These are phyloP conservation scores for Xylariaceae sp. DNA, from an alignment of 2,329 filamentous ascomycete genomes.

Conservation along the genomic window DNA sequence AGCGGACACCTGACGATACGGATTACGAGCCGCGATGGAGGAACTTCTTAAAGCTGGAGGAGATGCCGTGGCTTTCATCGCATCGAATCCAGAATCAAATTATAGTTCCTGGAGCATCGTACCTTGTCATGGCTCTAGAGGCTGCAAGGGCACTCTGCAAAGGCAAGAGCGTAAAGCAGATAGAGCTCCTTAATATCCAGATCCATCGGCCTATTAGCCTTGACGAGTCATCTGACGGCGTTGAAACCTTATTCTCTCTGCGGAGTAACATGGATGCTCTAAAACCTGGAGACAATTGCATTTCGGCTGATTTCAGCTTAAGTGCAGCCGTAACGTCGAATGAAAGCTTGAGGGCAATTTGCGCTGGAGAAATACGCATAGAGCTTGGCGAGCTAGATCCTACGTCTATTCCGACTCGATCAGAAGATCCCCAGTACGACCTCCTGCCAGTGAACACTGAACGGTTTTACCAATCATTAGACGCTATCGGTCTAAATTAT, in stretches of 20 bases:
- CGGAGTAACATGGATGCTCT: neutral
- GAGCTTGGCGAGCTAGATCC: neutral
- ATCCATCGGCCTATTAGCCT: neutral
- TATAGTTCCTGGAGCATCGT: conserved; percentile 46
- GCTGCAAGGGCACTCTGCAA: conserved; percentile 34
- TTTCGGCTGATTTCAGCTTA: neutral
- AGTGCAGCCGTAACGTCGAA: neutral
- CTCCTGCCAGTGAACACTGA: neutral
- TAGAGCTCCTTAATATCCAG: neutral
- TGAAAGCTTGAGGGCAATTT: neutral
- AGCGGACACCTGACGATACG: conserved; percentile 33
- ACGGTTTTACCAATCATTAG: neutral
- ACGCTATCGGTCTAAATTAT: neutral
- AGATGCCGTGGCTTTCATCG: conserved; percentile 40
- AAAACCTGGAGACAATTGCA: neutral
- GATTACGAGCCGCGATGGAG: conserved; percentile 37
- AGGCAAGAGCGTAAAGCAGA: neutral
- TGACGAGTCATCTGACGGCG: neutral
- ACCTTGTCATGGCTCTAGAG: conserved; percentile 45
- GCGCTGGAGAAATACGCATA: neutral
- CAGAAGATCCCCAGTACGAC: neutral
- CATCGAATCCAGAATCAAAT: conserved; percentile 43
- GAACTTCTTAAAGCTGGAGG: conserved; percentile 37
- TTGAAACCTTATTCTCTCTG: neutral
- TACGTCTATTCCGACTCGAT: neutral